phyloP scores from a whole-genome alignment of 2,329 filamentous ascomycete species.

The Cladophialophora exuberans region DNA sequence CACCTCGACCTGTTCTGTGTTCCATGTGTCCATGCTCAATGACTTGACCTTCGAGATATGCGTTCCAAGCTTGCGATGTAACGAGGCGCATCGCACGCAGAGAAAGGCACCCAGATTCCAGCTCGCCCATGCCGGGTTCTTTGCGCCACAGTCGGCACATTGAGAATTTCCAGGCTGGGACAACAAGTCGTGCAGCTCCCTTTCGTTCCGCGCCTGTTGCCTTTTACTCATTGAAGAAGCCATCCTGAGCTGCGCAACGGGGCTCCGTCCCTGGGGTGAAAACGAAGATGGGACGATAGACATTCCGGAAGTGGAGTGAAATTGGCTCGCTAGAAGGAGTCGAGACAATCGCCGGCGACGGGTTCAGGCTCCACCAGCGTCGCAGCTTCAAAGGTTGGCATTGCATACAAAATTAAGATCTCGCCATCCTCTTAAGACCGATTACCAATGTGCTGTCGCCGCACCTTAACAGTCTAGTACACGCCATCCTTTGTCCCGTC shows the following conservation, averaged over 20 bases:
- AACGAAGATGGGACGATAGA: conserved; percentile 3
- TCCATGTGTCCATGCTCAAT: conserved; percentile 97
- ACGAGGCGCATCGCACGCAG: conserved; percentile 93
- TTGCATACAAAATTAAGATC: background rate
- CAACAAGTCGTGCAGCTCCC: conserved; percentile 84
- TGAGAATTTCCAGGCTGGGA: conserved; percentile 86
- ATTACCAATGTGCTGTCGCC: conserved; percentile 11
- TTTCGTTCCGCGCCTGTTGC: conserved; percentile 97
- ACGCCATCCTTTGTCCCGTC: conserved; percentile 9
- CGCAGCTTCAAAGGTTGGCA: background rate
- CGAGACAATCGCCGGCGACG: background rate
- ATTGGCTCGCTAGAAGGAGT: background rate
- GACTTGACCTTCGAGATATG: conserved; percentile 99
- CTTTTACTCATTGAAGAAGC: conserved; percentile 79
- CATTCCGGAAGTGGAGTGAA: conserved; percentile 2
- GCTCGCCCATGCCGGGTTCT: conserved; percentile 95
- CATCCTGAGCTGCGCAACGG: conserved; percentile 58
- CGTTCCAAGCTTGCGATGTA: conserved; percentile 95
- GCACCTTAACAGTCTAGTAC: conserved; percentile 7
- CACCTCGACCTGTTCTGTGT: conserved; percentile 94
- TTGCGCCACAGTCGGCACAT: conserved; percentile 90
- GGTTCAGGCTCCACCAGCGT: background rate
- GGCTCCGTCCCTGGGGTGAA: conserved; percentile 3
- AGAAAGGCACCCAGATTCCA: conserved; percentile 98
- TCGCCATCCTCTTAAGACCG: background rate